These are phyloP conservation scores for Phylloporus rhodoxanthus DNA, from an alignment of 768 basidiomycete genomes.

Conservation along the genomic window DNA sequence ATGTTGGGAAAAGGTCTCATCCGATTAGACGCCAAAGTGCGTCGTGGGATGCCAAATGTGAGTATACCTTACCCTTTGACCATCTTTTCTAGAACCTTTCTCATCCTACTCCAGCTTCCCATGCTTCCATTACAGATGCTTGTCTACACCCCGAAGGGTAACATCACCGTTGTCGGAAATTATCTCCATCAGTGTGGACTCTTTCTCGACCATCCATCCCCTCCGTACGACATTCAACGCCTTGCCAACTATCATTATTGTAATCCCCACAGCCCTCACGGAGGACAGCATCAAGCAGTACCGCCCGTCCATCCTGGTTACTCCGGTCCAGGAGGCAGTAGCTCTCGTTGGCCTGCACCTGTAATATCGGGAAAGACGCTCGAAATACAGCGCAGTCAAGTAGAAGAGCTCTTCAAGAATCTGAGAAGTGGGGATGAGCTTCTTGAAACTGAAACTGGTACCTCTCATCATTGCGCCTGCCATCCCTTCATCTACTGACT, in stretches of 20 bases:
- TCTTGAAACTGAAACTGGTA: constrained; percentile 79
- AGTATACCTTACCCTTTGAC: constrained; percentile 28
- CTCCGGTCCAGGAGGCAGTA: constrained; percentile 34
- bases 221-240: constrained; percentile 57
- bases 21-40: constrained; percentile 70
- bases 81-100: constrained; percentile 14
- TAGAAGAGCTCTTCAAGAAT: constrained; percentile 90
- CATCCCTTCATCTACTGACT: constrained; percentile 11
- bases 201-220: constrained; percentile 74
- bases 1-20: constrained; percentile 84
- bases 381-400: constrained; percentile 87
- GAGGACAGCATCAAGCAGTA: constrained; percentile 47
- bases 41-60: constrained; percentile 59
- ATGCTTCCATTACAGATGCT: constrained; percentile 81
- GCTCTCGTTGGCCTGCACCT: constrained; percentile 51
- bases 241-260: constrained; percentile 63
- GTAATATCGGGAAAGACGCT: constrained; percentile 66
- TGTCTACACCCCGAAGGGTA: constrained; percentile 91
- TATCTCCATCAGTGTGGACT: constrained; percentile 64
- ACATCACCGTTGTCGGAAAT: constrained; percentile 76
- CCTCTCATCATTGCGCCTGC: constrained; percentile 28
- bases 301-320: constrained; percentile 39
- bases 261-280: constrained; percentile 84
- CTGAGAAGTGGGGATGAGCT: constrained; percentile 85
- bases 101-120: constrained; percentile 49